A percentile compares a stretch with the other conserved stretches of the same genome.
Conservation (phyloP, 2,329 filamentous ascomycete species). For the Incumbomyces lentus region DNA sequence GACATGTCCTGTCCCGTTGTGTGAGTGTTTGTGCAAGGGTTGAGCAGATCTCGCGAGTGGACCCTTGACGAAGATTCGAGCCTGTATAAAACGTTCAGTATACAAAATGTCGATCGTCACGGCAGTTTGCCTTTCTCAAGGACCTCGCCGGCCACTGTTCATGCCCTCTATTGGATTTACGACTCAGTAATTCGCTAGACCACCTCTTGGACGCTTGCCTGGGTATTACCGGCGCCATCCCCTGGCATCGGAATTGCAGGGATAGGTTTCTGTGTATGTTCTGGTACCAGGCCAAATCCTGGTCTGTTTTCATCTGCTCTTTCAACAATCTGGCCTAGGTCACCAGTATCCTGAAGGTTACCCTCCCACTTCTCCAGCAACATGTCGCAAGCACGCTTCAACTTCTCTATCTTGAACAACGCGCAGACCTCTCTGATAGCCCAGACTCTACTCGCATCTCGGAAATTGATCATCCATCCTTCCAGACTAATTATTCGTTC, state of each 20-base stretch:
- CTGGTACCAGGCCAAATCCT: no score
- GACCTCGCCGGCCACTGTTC: no score
- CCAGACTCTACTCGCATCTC: background rate
- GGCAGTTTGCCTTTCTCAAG: no score
- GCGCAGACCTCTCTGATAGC: slow-evolving; percentile 1
- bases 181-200: no score
- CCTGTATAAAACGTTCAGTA: background rate
- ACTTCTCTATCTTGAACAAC: background rate
- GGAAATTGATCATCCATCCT: background rate
- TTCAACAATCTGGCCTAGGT: no score
- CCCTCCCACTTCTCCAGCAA: slow-evolving; percentile 1
- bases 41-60: slow-evolving; percentile 4
- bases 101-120: no score
- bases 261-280: no score
- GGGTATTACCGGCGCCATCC: no score
- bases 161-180: no score
- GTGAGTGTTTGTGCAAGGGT: slow-evolving; percentile 41
- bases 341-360: background rate
- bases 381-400: background rate
- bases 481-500: background rate
- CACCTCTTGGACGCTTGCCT: no score
- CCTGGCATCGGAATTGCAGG: no score
- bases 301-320: no score
- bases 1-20: slow-evolving; percentile 47
- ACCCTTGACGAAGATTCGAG: background rate